Conservation (phyloP, 2,329 filamentous ascomycete genomes). For the Thelonectria rubi region DNA sequence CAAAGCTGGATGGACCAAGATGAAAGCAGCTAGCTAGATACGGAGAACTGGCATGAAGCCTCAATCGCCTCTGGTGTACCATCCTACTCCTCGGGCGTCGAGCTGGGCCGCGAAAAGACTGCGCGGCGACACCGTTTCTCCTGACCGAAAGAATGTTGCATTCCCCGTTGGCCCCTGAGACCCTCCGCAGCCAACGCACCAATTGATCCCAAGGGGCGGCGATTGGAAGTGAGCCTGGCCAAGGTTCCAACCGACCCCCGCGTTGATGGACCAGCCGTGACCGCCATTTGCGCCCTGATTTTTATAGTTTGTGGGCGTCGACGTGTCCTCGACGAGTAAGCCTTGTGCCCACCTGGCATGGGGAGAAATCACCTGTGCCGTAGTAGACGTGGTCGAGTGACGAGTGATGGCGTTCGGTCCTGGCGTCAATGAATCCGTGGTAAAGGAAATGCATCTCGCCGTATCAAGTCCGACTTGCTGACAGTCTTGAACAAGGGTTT, state of each 20-base stretch:
- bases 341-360: slow-evolving; percentile 38
- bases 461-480: slow-evolving; percentile 18
- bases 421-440: slow-evolving; percentile 25
- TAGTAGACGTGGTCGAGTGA: slow-evolving; percentile 23
- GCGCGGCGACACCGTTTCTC: slow-evolving; percentile 9
- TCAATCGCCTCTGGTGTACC: too few species aligned
- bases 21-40: too few species aligned
- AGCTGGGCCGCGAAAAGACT: slow-evolving; percentile 35
- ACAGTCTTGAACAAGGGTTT: slow-evolving; percentile 33
- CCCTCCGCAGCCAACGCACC: slow-evolving; percentile 32
- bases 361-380: slow-evolving; percentile 32
- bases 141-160: slow-evolving; percentile 17
- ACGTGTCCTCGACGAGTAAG: slow-evolving; percentile 31
- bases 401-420: slow-evolving; percentile 35
- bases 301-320: slow-evolving; percentile 12
- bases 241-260: slow-evolving; percentile 35
- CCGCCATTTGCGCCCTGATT: slow-evolving; percentile 29
- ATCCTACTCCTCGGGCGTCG: background rate
- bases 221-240: slow-evolving; percentile 25
- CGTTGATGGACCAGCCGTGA: slow-evolving; percentile 39
- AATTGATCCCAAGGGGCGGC: slow-evolving; percentile 35
- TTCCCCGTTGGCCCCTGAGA: slow-evolving; percentile 2
- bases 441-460: slow-evolving; percentile 30
- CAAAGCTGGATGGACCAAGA: too few species aligned
- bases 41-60: too few species aligned